These are phyloP conservation scores for Cryphonectria radicalis DNA, from an alignment of 2,329 filamentous ascomycete species.

Conservation along the genomic window DNA sequence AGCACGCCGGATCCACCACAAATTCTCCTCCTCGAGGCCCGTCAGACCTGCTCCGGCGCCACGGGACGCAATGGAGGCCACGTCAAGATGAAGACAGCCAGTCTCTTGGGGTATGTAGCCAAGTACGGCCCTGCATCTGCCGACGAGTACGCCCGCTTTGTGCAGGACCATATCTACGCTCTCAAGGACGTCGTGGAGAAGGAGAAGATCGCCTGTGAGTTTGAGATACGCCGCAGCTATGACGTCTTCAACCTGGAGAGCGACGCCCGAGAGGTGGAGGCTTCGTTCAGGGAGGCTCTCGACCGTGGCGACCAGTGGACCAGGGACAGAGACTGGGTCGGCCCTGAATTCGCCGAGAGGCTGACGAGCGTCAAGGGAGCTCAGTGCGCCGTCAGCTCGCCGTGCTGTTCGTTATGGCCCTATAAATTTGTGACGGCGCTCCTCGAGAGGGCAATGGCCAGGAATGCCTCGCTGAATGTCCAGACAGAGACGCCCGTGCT, in stretches of 20 bases:
- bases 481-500: slow-evolving; percentile 28
- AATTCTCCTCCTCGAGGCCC: slow-evolving; percentile 25
- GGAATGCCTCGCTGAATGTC: slow-evolving; percentile 14
- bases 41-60: slow-evolving; percentile 27
- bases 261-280: slow-evolving; percentile 15
- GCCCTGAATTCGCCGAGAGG: slow-evolving; percentile 20
- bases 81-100: slow-evolving; percentile 15
- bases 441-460: slow-evolving; percentile 18
- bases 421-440: slow-evolving; percentile 29
- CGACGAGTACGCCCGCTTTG: slow-evolving; percentile 20
- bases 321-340: slow-evolving; percentile 15
- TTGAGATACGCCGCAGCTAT: slow-evolving; percentile 24
- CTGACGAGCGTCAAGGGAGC: slow-evolving; percentile 24
- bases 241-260: slow-evolving; percentile 20
- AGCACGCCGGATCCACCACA: slow-evolving; percentile 14
- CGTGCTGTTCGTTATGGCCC: slow-evolving; percentile 25
- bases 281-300: slow-evolving; percentile 17
- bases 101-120: background rate
- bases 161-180: slow-evolving; percentile 17
- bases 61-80: slow-evolving; percentile 29
- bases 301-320: slow-evolving; percentile 22
- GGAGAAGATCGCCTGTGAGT: slow-evolving; percentile 23
- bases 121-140: slow-evolving; percentile 13
- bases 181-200: slow-evolving; percentile 25
- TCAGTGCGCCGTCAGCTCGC: slow-evolving; percentile 17